Base-by-base conservation (phyloP, 2,329 filamentous ascomycete species). In the Madurella mycetomatis region DNA sequence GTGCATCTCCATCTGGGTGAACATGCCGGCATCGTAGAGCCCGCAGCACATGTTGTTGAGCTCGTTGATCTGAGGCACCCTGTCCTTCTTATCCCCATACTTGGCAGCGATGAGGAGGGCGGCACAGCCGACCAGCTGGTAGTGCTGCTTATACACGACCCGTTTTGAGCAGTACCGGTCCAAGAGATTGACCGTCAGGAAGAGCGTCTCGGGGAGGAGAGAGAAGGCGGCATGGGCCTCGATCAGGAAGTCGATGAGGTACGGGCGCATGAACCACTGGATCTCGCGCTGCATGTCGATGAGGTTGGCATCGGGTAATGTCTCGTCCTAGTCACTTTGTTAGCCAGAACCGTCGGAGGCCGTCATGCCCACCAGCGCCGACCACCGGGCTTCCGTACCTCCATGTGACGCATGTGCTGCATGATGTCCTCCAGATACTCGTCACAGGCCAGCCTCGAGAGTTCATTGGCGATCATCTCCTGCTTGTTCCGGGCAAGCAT, bases 1-100 rank as follows among this genome's bases (percentile, higher is more conserved):
- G 72, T 99, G 94, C 92, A 95, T 97, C 76, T 99, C 94, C 94
- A 99, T 99, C 73, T 99, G 94, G 11, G 92, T 92, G 76, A 99
- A 99, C 94, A 99, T 99, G 75, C 96, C 92, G 47, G 96, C 91
- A 66, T 99, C 94, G 74, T 99, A 99, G 40, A 97, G 82, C 39
- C 89, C 92, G 75, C 94, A 97, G 81, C 94, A 99, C 94, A 99
- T 97, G 63, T 92, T 95, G 81, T 96, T 96, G 61, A 99, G 80
- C 71, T 99, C 94, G 69, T 90, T 86, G 69, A 99, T 95, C 61
- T 95, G 94, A 4, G 94, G 94, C n/a, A 99, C 94, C 49, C 92
- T 85, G 69, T 99, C 94, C 78, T 99, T 99, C 79, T 94, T 92
- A 75, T 99, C 94, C 55, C 92, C 92, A 69, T 97, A 99, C 79